Evolutionary conservation across 495 filamentous ascomycete genomes (phyloP), one percentile per base, ranked within the genome.

Genomic region (Lindgomyces ingoldianus): DNA sequence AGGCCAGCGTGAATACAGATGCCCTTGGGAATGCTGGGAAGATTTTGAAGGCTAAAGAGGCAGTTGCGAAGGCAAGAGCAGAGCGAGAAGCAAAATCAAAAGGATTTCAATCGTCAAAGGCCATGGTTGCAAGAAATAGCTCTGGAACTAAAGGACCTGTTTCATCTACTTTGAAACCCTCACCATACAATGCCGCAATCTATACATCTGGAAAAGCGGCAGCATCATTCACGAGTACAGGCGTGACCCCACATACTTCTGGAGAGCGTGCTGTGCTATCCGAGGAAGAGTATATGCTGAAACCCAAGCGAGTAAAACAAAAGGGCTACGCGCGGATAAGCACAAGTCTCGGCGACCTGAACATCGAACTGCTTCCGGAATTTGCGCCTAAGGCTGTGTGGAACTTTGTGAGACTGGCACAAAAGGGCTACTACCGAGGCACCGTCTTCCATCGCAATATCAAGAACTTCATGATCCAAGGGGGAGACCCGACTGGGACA

Each of bases 401-500:
- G 89, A 99, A 99, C 75, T 98, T 99, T 75, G 82, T 94, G 44
- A 87, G 90, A 52, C 80, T 99, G 9, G 84, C 92, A 10, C 89
- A 96, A 70, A 88, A 85, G 61, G 95, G 93, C 0, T 96, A 96
- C 77, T 99, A 97, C 79, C 85, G 83, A 47, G 83, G 80, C 71
- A 84, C 95, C 8, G 68, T 81, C 21, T 98, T 98, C 72, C 94
- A 99, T 74, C 86, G 94, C 52, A 95, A 91, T 73, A 96, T 99
- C 70, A 83, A 84, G 25, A 91, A 89, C 62, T 99, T 99, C 75
- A 99, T 99, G 94, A 89, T 98, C 60, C 94, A 99, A 73, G 95
- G 95, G 57, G 94, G 94, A 62, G 94, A 98, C 72, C 94, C 94
- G 0, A 90, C 90, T 0, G 93, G 92, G 0, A 95, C 91, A 1